Evolutionary conservation across 768 basidiomycete genomes (phyloP).

Genomic region (Agrocybe pediades): DNA sequence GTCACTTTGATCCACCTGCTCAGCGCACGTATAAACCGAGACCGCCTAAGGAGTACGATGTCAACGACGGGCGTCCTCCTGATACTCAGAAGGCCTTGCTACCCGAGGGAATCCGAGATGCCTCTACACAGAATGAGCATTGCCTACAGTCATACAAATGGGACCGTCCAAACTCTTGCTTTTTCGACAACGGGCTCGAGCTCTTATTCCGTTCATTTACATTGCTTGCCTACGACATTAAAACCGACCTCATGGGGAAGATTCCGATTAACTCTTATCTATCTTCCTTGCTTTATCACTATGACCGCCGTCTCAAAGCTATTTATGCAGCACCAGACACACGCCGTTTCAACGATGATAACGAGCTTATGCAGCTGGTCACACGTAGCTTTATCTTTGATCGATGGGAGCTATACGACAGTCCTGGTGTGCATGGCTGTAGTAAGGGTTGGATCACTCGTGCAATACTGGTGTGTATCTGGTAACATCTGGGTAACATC

Average conservation of each 20-base stretch:
- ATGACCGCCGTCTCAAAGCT: not conserved
- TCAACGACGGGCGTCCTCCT: not conserved
- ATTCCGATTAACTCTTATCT: slow-evolving; percentile 3
- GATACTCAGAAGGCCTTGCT: not conserved
- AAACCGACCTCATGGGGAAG: not conserved
- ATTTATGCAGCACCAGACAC: not conserved
- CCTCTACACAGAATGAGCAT: not conserved
- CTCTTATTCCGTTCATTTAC: slow-evolving; percentile 18
- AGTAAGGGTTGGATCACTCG: not conserved
- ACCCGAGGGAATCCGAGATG: not conserved
- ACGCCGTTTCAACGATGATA: not conserved
- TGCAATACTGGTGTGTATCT: not conserved
- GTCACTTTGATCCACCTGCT: slow-evolving; percentile 3
- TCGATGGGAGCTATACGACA: slow-evolving; percentile 3
- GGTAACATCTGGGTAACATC: not conserved
- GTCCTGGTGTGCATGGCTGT: not conserved
- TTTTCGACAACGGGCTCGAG: slow-evolving; percentile 21
- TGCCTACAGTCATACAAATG: slow-evolving; percentile 11
- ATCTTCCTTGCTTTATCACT: not conserved
- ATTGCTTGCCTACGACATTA: not conserved
- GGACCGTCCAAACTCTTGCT: slow-evolving; percentile 20
- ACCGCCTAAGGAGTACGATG: not conserved
- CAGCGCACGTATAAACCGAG: not conserved
- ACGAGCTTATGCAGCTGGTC: not conserved
- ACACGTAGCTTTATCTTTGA: not conserved